Base-by-base conservation (phyloP, 1,284 basidiomycete species). In the Fomitopsis betulina region DNA sequence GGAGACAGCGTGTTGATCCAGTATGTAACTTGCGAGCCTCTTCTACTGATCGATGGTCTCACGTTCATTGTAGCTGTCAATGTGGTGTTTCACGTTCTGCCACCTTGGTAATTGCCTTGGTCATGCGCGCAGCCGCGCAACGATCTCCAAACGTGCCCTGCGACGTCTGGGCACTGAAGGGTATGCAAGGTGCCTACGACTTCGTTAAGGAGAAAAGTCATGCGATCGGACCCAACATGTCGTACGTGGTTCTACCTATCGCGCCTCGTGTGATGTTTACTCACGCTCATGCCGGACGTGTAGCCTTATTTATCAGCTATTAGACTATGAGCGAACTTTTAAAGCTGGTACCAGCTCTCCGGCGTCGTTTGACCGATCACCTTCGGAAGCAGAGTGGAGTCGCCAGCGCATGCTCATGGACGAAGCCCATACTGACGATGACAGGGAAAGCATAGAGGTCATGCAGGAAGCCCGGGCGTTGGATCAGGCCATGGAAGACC, bases 51-150 rank as follows among this genome's bases (percentile, higher is more conserved):
- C 43, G 40, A 58, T 60, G 42, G 59, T 57, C 32, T 59, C 39
- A 58, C 57, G 51, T 51, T 42, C 43, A 32, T 53, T 58, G 19
- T 65, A 95, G 93, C 72, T 97, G 94, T 73, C 96, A 98, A 76
- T 97, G 95, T 73, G 96, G 96, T 63, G 93, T 98, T 30, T 97
- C 94, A 23, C 86, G 96, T 63, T 96, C 93, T 23, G 96, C 95
- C 17, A 98, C 96, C 1, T 76, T 98, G 65, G 85, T 91, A 51
- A 96, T 98, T 61, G 96, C 95, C 37, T 85, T 97, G 63, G 91
- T 97, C 63, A 98, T 98, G 95, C 86, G 93, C 55, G 92, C 94
- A 35, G 94, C 95, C 19, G 87, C 89, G 39, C 79, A 84, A 53
- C 85, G 84, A 53, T 83, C 85, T 2, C 77, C 87, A 42, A 80